phyloP scores from a whole-genome alignment of 2,329 filamentous ascomycete species.

The Pseudocercospora eumusae region DNA sequence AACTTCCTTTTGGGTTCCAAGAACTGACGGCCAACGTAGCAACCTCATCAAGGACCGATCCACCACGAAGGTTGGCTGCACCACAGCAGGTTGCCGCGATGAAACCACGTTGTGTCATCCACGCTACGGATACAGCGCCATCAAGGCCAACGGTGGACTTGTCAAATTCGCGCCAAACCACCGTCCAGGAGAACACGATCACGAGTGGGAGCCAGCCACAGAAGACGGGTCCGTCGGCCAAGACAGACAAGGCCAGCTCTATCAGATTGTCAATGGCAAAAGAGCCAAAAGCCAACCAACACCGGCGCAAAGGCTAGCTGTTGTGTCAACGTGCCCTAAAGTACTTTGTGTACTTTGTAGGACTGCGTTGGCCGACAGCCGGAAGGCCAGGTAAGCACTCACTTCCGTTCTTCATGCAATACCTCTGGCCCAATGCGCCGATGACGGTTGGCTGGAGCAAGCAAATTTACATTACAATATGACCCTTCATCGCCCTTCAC shows the following conservation, averaged over 20 bases:
- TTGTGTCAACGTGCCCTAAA: neutral
- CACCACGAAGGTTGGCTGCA: neutral
- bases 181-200: constrained; percentile 23
- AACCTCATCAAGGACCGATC: neutral
- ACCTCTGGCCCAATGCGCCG: neutral
- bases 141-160: constrained; percentile 42
- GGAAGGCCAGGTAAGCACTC: neutral
- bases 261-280: constrained; percentile 42
- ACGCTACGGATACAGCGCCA: constrained; percentile 43
- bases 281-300: neutral
- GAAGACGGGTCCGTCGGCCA: constrained; percentile 42
- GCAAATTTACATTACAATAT: neutral
- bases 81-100: neutral
- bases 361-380: neutral
- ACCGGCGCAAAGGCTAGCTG: neutral
- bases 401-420: neutral
- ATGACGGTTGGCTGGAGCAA: neutral
- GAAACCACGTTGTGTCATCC: constrained; percentile 37
- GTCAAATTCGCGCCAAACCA: constrained; percentile 44
- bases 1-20: neutral
- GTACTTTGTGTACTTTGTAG: neutral
- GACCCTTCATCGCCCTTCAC: neutral
- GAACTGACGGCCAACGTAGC: neutral
- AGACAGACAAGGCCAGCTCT: constrained; percentile 40
- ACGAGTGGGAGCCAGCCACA: constrained; percentile 30